These are phyloP conservation scores for Pestalotiopsis fici DNA, from an alignment of 2,329 filamentous ascomycete species.

Conservation along the genomic window DNA sequence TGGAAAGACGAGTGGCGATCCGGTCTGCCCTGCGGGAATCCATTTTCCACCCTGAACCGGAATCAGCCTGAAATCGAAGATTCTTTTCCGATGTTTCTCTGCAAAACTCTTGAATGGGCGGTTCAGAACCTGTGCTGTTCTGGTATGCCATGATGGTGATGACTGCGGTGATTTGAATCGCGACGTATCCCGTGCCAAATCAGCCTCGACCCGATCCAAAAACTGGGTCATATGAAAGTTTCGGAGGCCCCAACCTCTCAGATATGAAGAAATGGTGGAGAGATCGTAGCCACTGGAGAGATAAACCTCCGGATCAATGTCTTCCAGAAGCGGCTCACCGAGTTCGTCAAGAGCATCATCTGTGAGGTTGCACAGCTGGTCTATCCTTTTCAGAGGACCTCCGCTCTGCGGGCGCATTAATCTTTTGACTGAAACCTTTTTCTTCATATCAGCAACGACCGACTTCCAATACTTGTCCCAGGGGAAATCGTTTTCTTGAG, in stretches of 20 bases:
- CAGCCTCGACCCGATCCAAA: slow-evolving; percentile 10
- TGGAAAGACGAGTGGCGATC: too few relatives aligned
- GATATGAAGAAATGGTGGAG: slow-evolving; percentile 11
- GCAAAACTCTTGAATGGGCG: background rate
- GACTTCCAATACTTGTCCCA: slow-evolving; percentile 28
- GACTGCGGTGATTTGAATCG: slow-evolving; percentile 16
- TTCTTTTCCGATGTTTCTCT: background rate
- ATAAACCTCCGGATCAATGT: slow-evolving; percentile 9
- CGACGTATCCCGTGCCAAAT: slow-evolving; percentile 12
- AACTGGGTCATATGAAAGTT: background rate
- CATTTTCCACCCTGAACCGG: slow-evolving; percentile 17
- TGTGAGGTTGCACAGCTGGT: background rate
- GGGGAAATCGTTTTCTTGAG: slow-evolving; percentile 22
- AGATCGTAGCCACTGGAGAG: slow-evolving; percentile 16
- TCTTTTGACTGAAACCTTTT: too few relatives aligned
- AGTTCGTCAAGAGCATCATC: slow-evolving; percentile 11
- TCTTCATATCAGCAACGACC: slow-evolving; percentile 24
- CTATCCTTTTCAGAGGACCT: background rate
- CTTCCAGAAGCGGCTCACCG: slow-evolving; percentile 23
- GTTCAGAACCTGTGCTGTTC: slow-evolving; percentile 19
- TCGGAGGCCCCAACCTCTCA: too few relatives aligned
- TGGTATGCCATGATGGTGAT: slow-evolving; percentile 16
- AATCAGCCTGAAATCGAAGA: slow-evolving; percentile 14
- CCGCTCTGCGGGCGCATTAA: background rate
- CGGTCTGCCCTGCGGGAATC: too few relatives aligned